Percentiles rank a stretch among this genome's conserved stretches.
These are phyloP conservation scores for Saccharomycopsis fibuligera DNA, from an alignment of 805 yeast genomes.

Conservation along the genomic window DNA sequence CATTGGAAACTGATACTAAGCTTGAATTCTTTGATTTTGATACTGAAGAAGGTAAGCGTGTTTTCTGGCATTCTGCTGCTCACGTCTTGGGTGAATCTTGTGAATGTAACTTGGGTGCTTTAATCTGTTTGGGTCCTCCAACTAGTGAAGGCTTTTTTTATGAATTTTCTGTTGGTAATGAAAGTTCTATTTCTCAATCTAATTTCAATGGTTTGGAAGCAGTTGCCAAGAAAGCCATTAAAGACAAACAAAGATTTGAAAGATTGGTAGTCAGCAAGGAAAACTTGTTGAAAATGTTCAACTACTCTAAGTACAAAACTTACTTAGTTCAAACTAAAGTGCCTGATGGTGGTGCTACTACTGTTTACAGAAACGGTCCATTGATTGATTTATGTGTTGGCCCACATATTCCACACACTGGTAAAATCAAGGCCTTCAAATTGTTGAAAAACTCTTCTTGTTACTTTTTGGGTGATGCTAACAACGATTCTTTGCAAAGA, in stretches of 20 bases:
- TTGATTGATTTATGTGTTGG: constrained; percentile 95
- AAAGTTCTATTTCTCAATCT: constrained; percentile 65
- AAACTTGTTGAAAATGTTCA: constrained; percentile 85
- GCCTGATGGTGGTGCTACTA: constrained; percentile 93
- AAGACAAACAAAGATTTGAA: constrained; percentile 92
- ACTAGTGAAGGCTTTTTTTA: constrained; percentile 97
- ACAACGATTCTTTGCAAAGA: constrained; percentile 93
- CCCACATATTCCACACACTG: constrained; percentile 97
- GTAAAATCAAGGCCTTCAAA: constrained; percentile 90
- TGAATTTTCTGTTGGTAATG: constrained; percentile 82
- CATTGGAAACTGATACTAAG: constrained; percentile 63
- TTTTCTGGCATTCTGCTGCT: constrained; percentile 98
- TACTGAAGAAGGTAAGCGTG: constrained; percentile 88
- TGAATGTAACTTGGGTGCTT: constrained; percentile 94
- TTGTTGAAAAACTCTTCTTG: constrained; percentile 93
- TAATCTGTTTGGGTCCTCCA: constrained; percentile 92
- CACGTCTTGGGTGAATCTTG: constrained; percentile 97
- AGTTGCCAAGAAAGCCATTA: constrained; percentile 82
- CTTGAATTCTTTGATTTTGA: constrained; percentile 88
- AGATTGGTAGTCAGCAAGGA: constrained; percentile 90
- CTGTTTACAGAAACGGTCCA: constrained; percentile 97
- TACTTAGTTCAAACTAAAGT: constrained; percentile 78
- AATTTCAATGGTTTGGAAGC: constrained; percentile 83
- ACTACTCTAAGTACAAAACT: constrained; percentile 93
- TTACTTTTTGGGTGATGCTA: constrained; percentile 88